phyloP scores from a whole-genome alignment of 139 green algal genomes.

The Asterochloris erici region DNA sequence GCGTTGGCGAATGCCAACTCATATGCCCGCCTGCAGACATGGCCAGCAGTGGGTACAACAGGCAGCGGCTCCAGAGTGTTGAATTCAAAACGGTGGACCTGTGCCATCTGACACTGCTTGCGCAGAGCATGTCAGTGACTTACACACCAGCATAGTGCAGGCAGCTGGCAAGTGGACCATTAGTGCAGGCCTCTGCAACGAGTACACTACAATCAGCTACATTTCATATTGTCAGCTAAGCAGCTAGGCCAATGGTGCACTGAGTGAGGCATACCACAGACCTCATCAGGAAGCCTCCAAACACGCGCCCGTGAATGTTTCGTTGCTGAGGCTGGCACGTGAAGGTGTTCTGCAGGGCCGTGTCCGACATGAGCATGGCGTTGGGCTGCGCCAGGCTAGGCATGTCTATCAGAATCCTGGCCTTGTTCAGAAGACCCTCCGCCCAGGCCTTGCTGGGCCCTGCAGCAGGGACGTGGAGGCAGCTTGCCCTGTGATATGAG shows the following conservation, averaged over 20 bases:
- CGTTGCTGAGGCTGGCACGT: constrained; percentile 80
- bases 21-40: constrained; percentile 58
- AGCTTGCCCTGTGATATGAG: background rate
- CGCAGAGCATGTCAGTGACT: too few relatives aligned
- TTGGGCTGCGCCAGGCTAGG: constrained; percentile 41
- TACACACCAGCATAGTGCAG: too few relatives aligned
- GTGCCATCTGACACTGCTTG: too few relatives aligned
- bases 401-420: constrained; percentile 36
- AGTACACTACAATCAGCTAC: too few relatives aligned
- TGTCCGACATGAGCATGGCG: constrained; percentile 49
- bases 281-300: constrained; percentile 87
- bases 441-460: constrained; percentile 17
- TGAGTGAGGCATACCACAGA: background rate
- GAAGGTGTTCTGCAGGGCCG: constrained; percentile 65
- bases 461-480: background rate
- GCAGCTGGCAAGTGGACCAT: too few relatives aligned
- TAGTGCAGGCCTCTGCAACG: too few relatives aligned
- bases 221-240: too few relatives aligned
- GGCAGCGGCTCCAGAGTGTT: too few relatives aligned
- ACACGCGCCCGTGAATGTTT: constrained; percentile 74
- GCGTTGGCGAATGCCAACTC: constrained; percentile 78
- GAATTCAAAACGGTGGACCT: too few relatives aligned
- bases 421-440: constrained; percentile 28
- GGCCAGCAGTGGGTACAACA: too few relatives aligned
- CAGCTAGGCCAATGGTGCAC: too few relatives aligned